These are phyloP conservation scores for Coemansia sp. DNA, from an alignment of 192 early-diverging fungal species.

Conservation along the genomic window DNA sequence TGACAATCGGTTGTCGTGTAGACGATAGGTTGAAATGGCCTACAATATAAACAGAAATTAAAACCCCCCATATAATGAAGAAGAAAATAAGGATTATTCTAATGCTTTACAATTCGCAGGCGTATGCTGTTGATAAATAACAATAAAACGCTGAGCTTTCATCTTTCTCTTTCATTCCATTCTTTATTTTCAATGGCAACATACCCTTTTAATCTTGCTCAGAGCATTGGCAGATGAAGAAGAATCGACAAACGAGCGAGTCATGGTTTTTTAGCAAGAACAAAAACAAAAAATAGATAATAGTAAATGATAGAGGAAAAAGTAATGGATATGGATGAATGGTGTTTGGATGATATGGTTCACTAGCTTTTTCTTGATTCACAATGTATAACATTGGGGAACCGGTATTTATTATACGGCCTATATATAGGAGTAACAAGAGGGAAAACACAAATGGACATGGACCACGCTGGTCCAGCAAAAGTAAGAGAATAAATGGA, in stretches of 20 bases:
- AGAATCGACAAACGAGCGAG: not conserved
- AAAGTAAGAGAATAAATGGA: not conserved
- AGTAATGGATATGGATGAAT: not conserved
- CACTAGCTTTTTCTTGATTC: no score
- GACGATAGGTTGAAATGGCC: slow-evolving; percentile 3
- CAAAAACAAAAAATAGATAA: slow-evolving; percentile 6
- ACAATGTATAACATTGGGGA: no score
- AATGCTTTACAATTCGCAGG: no score
- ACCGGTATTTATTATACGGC: not conserved
- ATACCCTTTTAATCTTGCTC: slow-evolving; percentile 5
- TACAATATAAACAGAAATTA: not conserved
- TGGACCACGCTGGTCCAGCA: no score
- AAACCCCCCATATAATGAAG: not conserved
- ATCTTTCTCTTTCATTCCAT: no score
- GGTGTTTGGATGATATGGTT: not conserved
- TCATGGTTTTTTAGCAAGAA: not conserved
- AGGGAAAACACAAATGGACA: not conserved
- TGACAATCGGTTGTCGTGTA: not conserved
- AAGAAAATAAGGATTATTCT: not conserved
- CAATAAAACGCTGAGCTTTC: no score
- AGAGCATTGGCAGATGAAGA: not conserved
- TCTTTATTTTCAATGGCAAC: not conserved
- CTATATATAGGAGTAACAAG: not conserved
- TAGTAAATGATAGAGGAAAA: not conserved
- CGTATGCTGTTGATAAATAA: no score